Base-by-base conservation (phyloP, 192 early-diverging fungal genomes). In the Phlyctochytrium bullatum region DNA sequence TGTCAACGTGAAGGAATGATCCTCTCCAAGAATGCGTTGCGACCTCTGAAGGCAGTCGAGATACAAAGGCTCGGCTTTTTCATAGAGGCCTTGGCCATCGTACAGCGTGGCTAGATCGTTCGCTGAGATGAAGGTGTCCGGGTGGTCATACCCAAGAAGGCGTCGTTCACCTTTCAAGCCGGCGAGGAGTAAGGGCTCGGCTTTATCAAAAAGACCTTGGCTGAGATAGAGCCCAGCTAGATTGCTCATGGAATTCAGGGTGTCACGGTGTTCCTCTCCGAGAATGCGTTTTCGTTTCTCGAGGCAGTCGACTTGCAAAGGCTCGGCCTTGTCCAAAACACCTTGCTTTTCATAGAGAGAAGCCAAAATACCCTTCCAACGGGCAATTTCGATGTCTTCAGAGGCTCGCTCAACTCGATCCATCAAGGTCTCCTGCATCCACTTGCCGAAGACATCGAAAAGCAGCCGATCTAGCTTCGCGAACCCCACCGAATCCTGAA, bases 41-140 rank as follows among this genome's bases (percentile, higher is more conserved):
- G 14, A 12, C 23, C 31, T 73, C 20, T 47, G 10, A 20, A 14
- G 40, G 40, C 40, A 47, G 40, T 6, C 40, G 6, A 6, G 6
- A 47, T 14, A 47, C 10, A 47, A 14, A 47, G 27, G 57, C 34
- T 72, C 71, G 10, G 71, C 71, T 24, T 72, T 28, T 35, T 64
- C 54, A 68, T 73, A 72, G 24, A 66, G 25, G 4, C 71, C 69
- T 50, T 71, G 70, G 6, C 17, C 17, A 28, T 17, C 12, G 33
- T 72, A 62, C 66, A 73, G 35, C 30, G 35, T n/a, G 12, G 70
- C 71, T 10, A 72, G 35, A 36, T 73, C 40, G 23, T 72, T 61
- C 57, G 52, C 6, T 2, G 69, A 28, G 20, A 32, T 23, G 28
- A 72, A 30, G 6, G 71, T 72, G 36, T 57, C 40, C 14, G 59